Percentiles rank a stretch among this genome's conserved stretches.
Conservation (phyloP, 768 basidiomycete species). For the Hemileccinum impolitum region DNA sequence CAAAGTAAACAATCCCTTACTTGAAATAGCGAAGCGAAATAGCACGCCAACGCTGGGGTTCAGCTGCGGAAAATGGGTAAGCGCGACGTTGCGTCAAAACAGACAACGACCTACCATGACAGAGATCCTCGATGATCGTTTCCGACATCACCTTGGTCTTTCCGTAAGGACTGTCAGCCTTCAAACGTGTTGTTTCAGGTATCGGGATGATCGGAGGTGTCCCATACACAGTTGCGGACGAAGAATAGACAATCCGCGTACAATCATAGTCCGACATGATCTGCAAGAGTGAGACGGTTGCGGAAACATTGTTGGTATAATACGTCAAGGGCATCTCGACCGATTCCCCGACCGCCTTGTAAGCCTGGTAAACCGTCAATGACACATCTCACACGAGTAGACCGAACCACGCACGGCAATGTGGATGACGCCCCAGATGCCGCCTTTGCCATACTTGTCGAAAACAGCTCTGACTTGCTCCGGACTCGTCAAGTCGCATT, state of each 20-base stretch:
- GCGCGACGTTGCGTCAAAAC: background rate
- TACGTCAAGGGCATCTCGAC: conserved; percentile 90
- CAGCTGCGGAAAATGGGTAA: conserved; percentile 44
- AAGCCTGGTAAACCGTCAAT: conserved; percentile 53
- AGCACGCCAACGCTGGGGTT: conserved; percentile 68
- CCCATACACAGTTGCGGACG: conserved; percentile 97
- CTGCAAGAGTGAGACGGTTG: conserved; percentile 82
- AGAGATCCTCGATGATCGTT: conserved; percentile 84
- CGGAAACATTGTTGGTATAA: conserved; percentile 91
- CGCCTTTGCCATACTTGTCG: conserved; percentile 78
- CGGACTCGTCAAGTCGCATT: conserved; percentile 71
- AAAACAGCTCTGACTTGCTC: conserved; percentile 78
- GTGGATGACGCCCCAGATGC: conserved; percentile 96
- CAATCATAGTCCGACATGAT: conserved; percentile 83
- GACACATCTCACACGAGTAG: background rate
- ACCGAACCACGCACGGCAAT: conserved; percentile 66
- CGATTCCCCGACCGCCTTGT: conserved; percentile 98
- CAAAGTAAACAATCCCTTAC: conserved; percentile 39
- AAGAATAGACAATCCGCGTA: conserved; percentile 91
- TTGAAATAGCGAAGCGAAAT: conserved; percentile 97
- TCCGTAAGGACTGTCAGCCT: conserved; percentile 92
- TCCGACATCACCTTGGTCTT: conserved; percentile 97
- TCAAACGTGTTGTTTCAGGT: conserved; percentile 82
- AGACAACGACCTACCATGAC: conserved; percentile 52
- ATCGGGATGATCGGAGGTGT: conserved; percentile 91